phyloP scores from a whole-genome alignment of 192 early-diverging fungal species.

The Rhizophagus prolifer region DNA sequence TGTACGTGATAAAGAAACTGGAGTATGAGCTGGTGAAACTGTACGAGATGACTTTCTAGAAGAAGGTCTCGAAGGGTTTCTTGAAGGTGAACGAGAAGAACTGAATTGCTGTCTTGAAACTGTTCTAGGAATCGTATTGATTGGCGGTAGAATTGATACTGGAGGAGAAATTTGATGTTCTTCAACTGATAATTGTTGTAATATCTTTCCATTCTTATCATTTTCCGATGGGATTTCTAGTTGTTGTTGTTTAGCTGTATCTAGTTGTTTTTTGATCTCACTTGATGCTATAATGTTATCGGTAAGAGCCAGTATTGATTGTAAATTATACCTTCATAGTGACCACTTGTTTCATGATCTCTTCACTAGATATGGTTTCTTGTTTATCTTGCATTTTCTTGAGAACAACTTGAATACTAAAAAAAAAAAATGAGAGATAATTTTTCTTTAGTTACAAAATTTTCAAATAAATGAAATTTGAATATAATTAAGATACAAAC shows the following conservation, averaged over 20 bases:
- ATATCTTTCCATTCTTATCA: not conserved
- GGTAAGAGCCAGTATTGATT: conserved; percentile 28
- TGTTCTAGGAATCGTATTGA: conserved; percentile 22
- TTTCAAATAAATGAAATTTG: not conserved
- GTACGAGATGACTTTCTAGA: conserved; percentile 24
- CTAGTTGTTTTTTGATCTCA: conserved; percentile 20
- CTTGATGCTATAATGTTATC: conserved; percentile 28
- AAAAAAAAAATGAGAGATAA: not conserved
- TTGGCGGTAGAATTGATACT: not conserved
- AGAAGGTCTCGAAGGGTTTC: conserved; percentile 15
- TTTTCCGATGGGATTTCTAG: not conserved
- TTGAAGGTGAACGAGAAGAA: conserved; percentile 20
- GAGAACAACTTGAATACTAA: conserved; percentile 40
- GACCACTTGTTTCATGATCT: conserved; percentile 32
- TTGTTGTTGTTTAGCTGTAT: not conserved
- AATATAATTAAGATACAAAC: conserved; percentile 30
- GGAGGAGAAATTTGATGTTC: not conserved
- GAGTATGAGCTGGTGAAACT: conserved; percentile 27
- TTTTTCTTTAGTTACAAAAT: not conserved
- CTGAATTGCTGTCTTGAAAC: conserved; percentile 32
- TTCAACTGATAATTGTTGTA: not conserved
- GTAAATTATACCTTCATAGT: conserved; percentile 31
- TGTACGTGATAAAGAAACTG: conserved; percentile 17
- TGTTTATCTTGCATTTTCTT: conserved; percentile 36
- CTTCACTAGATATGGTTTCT: conserved; percentile 38